Evolutionary conservation across 345 rosid species (phyloP).

Genomic region (Nephelium lappaceum): DNA sequence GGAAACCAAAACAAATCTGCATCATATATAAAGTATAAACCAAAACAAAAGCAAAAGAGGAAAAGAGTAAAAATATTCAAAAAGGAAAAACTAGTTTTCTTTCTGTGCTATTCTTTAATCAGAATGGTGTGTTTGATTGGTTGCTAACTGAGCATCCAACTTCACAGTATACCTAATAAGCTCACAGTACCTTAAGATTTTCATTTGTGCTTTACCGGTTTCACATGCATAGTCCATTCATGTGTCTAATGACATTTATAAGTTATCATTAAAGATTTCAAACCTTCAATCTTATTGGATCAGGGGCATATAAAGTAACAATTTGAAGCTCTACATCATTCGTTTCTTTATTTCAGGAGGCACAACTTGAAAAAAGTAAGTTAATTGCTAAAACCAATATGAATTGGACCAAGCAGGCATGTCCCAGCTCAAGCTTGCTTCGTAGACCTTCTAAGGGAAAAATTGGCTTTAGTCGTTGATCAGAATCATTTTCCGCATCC

Average conservation of each 20-base stretch:
- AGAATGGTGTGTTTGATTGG: background rate
- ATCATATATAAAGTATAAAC: too few species aligned
- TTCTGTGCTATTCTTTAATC: too few species aligned
- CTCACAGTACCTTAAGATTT: background rate
- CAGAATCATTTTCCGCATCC: conserved; percentile 20
- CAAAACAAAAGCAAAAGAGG: too few species aligned
- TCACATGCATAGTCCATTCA: background rate
- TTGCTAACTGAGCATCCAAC: background rate
- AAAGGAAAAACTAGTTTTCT: too few species aligned
- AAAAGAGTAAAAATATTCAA: too few species aligned
- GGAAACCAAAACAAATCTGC: too few species aligned
- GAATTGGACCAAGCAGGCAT: conserved; percentile 48
- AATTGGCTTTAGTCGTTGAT: conserved; percentile 32
- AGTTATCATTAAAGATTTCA: conserved; percentile 1
- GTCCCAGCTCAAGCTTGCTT: too few species aligned
- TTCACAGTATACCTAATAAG: background rate
- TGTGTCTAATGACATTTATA: background rate
- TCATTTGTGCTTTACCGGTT: too few species aligned
- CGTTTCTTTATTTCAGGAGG: conserved; percentile 56
- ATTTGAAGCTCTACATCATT: conserved; percentile 44
- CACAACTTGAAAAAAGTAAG: conserved; percentile 70
- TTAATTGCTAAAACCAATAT: conserved; percentile 63
- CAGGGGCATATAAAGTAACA: too few species aligned
- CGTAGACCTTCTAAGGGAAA: conserved; percentile 30
- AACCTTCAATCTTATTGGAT: too few species aligned